Evolutionary conservation across 108 stramenopile genomes (phyloP).

Genomic region (Stephanodiscus minutulus): DNA sequence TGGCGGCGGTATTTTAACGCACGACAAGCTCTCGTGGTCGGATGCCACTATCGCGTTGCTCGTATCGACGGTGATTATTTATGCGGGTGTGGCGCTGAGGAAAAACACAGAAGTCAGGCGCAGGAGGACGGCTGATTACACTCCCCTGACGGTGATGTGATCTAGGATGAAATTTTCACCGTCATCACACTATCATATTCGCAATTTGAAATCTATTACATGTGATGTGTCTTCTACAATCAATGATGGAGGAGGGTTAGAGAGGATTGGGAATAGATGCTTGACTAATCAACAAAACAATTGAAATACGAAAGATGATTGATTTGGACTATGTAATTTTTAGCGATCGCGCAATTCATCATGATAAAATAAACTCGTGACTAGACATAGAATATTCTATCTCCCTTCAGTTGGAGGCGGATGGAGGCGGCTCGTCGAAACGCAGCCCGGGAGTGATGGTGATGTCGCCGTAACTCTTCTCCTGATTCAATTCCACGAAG

Average conservation of each 20-base stretch:
- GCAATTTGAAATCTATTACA: background rate
- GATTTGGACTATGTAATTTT: background rate
- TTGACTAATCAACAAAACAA: no score
- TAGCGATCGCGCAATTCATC: background rate
- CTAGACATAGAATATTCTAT: background rate
- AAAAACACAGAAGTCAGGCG: background rate
- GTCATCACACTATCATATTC: no score
- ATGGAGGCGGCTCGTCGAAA: conserved; percentile 54
- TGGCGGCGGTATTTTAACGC: background rate
- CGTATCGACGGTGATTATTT: background rate
- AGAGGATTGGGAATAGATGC: no score
- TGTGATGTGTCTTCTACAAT: background rate
- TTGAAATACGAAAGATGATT: background rate
- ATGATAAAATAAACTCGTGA: background rate
- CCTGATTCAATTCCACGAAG: conserved; percentile 91
- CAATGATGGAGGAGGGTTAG: background rate
- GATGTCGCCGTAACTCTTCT: conserved; percentile 91
- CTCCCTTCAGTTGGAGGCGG: background rate
- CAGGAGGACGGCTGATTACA: background rate
- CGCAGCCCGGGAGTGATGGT: conserved; percentile 53
- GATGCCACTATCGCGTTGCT: background rate
- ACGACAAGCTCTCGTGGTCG: background rate
- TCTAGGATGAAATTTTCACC: no score
- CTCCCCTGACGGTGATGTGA: background rate
- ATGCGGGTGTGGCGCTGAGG: background rate